Conservation (phyloP, 2,329 filamentous ascomycete genomes). For the Talaromyces sp. region DNA sequence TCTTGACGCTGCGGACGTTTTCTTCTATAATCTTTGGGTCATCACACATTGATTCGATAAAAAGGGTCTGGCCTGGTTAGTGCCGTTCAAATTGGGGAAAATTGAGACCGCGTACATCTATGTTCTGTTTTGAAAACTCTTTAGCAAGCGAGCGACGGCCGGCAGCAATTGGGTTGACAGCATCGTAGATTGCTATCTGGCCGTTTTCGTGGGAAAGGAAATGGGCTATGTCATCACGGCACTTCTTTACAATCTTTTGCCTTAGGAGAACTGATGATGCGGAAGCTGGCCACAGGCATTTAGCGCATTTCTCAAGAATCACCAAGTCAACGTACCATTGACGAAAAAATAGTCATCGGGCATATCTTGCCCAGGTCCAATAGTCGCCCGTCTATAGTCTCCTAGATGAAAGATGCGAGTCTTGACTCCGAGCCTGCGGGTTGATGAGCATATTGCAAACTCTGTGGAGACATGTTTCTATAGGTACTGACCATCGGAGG, state of each 20-base stretch:
- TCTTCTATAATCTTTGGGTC: conserved; percentile 91
- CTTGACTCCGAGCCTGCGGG: conserved; percentile 82
- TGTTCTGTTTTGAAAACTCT: conserved; percentile 96
- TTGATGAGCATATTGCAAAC: not conserved
- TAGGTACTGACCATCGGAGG: conserved; percentile 65
- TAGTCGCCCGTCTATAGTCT: conserved; percentile 88
- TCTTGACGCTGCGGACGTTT: conserved; percentile 95
- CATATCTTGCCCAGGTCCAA: conserved; percentile 75
- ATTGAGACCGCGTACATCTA: conserved; percentile 55
- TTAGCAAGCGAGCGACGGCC: conserved; percentile 81
- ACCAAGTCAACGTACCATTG: conserved; percentile 51
- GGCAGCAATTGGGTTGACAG: conserved; percentile 83
- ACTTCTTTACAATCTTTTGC: conserved; percentile 97
- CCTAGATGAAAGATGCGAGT: conserved; percentile 96
- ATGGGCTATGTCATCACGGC: conserved; percentile 91
- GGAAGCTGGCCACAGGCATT: conserved; percentile 48
- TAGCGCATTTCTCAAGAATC: not conserved
- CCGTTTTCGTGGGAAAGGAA: conserved; percentile 97
- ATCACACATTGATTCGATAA: conserved; percentile 93
- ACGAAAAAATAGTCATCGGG: conserved; percentile 98
- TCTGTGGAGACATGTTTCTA: not conserved
- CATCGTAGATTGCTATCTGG: conserved; percentile 97
- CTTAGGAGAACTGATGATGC: conserved; percentile 86
- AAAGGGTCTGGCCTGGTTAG: conserved; percentile 63
- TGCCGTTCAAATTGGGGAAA: not conserved